Evolutionary conservation across 345 rosid genomes (phyloP).

Genomic region (Euclidium syriacum): DNA sequence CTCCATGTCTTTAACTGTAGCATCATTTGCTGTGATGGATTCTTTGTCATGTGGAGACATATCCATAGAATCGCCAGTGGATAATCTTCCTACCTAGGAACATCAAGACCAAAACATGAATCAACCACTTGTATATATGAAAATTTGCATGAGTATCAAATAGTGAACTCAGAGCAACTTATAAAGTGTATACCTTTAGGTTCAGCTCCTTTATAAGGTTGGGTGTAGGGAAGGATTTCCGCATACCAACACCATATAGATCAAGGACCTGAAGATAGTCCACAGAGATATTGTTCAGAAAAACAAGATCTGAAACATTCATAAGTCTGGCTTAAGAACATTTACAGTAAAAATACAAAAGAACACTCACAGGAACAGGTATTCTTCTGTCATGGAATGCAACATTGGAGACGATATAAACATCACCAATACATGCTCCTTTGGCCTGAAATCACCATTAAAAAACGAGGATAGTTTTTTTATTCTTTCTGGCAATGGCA

Average conservation of each 20-base stretch:
- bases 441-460: conserved; percentile 46
- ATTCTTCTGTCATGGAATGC: conserved; percentile 97
- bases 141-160: conserved; percentile 6
- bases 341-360: background rate
- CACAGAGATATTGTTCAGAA: background rate
- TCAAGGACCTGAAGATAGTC: conserved; percentile 64
- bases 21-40: conserved; percentile 68
- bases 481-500: background rate
- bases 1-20: conserved; percentile 95
- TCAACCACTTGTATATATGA: background rate
- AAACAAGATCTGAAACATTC: background rate
- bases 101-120: background rate
- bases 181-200: conserved; percentile 55
- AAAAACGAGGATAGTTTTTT: background rate
- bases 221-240: conserved; percentile 58
- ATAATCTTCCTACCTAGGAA: conserved; percentile 66
- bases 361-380: conserved; percentile 70
- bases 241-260: conserved; percentile 74
- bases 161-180: conserved; percentile 3
- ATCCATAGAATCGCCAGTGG: conserved; percentile 96
- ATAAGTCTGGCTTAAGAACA: background rate
- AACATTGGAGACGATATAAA: conserved; percentile 60
- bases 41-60: conserved; percentile 72
- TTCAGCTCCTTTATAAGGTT: conserved; percentile 61
- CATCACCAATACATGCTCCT: conserved; percentile 74